Evolutionary conservation across 306 rosid genomes (phyloP), one percentile per base, ranked within the genome.

Genomic region (Prunus kanzakura): DNA sequence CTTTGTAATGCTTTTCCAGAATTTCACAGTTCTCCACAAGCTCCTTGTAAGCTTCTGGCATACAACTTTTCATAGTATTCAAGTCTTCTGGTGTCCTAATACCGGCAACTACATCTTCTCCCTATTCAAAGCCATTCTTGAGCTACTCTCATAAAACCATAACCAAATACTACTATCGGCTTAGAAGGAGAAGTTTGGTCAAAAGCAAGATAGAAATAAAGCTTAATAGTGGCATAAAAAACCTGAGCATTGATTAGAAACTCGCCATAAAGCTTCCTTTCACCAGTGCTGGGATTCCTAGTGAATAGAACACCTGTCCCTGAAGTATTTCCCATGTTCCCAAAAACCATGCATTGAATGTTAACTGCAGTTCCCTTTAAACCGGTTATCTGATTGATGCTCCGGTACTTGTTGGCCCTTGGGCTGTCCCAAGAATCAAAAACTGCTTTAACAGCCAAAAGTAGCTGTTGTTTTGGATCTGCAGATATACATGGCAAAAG

Each of bases 101-200:
- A 68, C 99, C 99, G 1, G 99, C 97, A 85, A 95, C 99, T 13
- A 95, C 99, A 79, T 95, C 99, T 79, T 95, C 99, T 79, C 99
- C 99, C 99, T 95, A 80, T 82, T 51, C 49, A 78, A 22, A 74
- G 29, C 74, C 64, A 61, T 69, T 77, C 12, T 69, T 82, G 45
- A 79, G 76, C n/a, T 55, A 73, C 58, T 56, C 60, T 79, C 50
- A 32, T 32, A 73, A 69, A 62, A 55, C 19, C 13, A 56, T 16
- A 35, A 67, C 62, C 61, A 79, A 64, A 67, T 75, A 62, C 35
- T 70, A 49, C 49, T 41, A 32, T 51, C 16, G 11, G 3, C 57
- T 61, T 11, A 20, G 8, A 47, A 65, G 27, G 55, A 69, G 75
- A 72, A 69, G 32, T 67, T 65, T 58, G 27, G 51, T 66, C 52